These are phyloP conservation scores for Gymnopus androsaceus DNA, from an alignment of 1,284 basidiomycete species.

Conservation along the genomic window DNA sequence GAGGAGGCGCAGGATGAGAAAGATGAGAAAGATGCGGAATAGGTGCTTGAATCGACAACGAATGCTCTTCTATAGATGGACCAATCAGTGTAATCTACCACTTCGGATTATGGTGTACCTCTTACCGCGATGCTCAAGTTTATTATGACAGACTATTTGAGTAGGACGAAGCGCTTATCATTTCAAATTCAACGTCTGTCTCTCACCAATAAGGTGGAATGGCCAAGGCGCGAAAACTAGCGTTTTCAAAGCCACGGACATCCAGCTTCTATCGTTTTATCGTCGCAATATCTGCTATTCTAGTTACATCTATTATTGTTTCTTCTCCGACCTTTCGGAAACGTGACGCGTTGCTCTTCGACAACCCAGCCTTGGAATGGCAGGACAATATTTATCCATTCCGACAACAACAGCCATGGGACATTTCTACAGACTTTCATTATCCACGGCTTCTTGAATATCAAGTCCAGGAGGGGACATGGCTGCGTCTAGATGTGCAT, in stretches of 20 bases:
- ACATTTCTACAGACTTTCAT: slow-evolving; percentile 77
- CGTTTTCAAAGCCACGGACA: neutral
- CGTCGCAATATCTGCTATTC: neutral
- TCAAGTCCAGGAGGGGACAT: slow-evolving; percentile 71
- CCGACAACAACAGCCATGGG: slow-evolving; percentile 65
- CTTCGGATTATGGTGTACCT: no score
- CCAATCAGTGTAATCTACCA: no score
- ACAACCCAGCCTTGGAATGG: slow-evolving; percentile 42
- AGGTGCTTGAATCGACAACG: neutral
- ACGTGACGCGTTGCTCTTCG: neutral
- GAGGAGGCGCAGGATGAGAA: slow-evolving; percentile 24
- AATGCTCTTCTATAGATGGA: no score
- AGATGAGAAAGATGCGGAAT: neutral
- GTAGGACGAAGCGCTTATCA: no score
- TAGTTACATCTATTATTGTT: neutral
- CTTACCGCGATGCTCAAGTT: no score
- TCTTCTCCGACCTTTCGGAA: neutral
- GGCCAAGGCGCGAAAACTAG: neutral
- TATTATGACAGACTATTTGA: no score
- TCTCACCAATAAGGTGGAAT: neutral
- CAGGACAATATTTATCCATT: slow-evolving; percentile 66
- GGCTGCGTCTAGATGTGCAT: slow-evolving; percentile 72
- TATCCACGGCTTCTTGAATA: slow-evolving; percentile 65
- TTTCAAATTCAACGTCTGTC: no score
- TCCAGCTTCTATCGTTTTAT: neutral